These are phyloP conservation scores for Exserohilum turcica DNA, from an alignment of 2,329 filamentous ascomycete genomes.

Conservation along the genomic window DNA sequence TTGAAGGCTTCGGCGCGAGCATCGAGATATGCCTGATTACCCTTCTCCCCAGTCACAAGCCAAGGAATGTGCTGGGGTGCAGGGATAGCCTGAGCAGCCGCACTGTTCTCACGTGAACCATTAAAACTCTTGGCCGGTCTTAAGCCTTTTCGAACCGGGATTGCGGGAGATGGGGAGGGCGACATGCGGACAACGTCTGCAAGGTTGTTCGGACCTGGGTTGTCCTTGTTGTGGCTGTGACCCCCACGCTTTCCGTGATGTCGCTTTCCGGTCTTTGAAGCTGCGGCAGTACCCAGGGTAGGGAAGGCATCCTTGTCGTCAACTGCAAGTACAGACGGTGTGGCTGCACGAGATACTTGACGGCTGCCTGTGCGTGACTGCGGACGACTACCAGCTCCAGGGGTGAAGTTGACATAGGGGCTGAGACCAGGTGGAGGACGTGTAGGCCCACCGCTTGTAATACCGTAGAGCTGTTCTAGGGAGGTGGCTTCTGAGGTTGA, in stretches of 20 bases:
- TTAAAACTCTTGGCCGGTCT: conserved; percentile 70
- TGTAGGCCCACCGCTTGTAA: conserved; percentile 39
- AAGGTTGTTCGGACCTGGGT: conserved; percentile 69
- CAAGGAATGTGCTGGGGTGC: conserved; percentile 92
- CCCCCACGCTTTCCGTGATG: conserved; percentile 90
- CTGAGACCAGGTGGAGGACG: conserved; percentile 74
- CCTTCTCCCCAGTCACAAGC: conserved; percentile 88
- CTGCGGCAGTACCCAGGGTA: conserved; percentile 75
- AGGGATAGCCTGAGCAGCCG: conserved; percentile 80
- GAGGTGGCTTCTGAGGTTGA: conserved; percentile 49
- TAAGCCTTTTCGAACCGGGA: conserved; percentile 62
- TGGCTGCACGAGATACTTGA: conserved; percentile 68
- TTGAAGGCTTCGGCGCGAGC: conserved; percentile 95
- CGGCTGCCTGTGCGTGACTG: conserved; percentile 85
- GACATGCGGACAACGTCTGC: conserved; percentile 97
- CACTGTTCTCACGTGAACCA: conserved; percentile 75
- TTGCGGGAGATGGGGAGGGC: conserved; percentile 73
- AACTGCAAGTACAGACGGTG: conserved; percentile 73
- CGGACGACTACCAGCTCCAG: conserved; percentile 62
- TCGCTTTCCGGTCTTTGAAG: conserved; percentile 80
- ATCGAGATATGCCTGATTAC: conserved; percentile 94
- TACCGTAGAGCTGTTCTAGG: conserved; percentile 51
- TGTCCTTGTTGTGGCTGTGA: conserved; percentile 66
- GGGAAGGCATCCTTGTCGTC: conserved; percentile 97
- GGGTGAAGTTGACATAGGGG: conserved; percentile 64